These are phyloP conservation scores for Datisca glomerata DNA, from an alignment of 306 rosid genomes.

Conservation along the genomic window DNA sequence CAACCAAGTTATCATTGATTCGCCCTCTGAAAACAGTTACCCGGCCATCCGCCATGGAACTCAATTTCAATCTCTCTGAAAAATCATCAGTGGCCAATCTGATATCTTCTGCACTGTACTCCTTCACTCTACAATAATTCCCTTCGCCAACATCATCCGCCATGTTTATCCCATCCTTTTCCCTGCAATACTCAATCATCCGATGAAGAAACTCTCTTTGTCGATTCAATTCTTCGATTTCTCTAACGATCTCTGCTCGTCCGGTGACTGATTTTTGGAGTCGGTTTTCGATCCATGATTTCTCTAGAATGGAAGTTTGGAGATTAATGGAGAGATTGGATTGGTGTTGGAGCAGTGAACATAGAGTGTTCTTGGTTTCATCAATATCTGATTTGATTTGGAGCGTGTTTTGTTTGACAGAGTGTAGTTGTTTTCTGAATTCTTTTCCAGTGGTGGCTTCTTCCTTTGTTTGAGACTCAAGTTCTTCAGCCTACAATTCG, in stretches of 20 bases:
- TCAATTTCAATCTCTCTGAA: conserved; percentile 37
- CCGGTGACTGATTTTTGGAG: conserved; percentile 26
- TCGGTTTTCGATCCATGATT: conserved; percentile 22
- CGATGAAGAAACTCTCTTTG: conserved; percentile 55
- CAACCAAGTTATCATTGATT: conserved; percentile 40
- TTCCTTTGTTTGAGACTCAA: conserved; percentile 31
- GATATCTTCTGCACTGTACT: conserved; percentile 45
- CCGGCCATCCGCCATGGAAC: conserved; percentile 29
- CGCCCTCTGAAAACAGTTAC: conserved; percentile 40
- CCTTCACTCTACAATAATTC: conserved; percentile 35
- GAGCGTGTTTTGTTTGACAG: conserved; percentile 23
- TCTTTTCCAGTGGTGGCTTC: conserved; percentile 24
- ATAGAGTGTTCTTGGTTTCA: conserved; percentile 39
- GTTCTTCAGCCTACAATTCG: conserved; percentile 38
- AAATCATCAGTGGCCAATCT: conserved; percentile 51
- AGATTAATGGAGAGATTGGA: conserved; percentile 42
- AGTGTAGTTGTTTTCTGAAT: conserved; percentile 21
- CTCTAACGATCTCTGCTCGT: conserved; percentile 33
- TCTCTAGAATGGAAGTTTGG: conserved; percentile 20
- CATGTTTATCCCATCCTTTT: conserved; percentile 63
- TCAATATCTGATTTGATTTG: conserved; percentile 28
- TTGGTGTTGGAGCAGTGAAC: conserved; percentile 31
- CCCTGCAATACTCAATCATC: conserved; percentile 60
- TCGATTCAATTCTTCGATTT: conserved; percentile 37
- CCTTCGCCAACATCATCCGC: conserved; percentile 20